Base-by-base conservation (phyloP, 2,329 filamentous ascomycete genomes). In the Teratosphaeria epicoccoides region DNA sequence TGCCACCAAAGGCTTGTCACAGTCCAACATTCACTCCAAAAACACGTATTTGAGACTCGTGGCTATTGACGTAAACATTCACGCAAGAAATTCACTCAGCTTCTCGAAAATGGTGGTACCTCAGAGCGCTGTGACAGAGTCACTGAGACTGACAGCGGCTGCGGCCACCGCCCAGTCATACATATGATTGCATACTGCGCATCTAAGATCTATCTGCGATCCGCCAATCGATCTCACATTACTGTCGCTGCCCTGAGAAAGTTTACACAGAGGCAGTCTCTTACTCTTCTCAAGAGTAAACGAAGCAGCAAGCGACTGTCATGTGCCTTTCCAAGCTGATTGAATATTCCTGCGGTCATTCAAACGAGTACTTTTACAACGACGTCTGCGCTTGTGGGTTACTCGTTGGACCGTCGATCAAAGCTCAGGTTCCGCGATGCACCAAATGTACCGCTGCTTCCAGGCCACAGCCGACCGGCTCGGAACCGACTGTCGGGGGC, bases 291-390 rank as follows among this genome's bases (percentile, higher is more conserved):
- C 29, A 43, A 17, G 6, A 49, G 22, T 11, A 24, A 23, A 43
- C 12, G 20, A 26, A 46, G 24, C 22, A 46, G 3, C 23, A 43
- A 23, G 52, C 26, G n/a, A 49, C 29, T n/a, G n/a, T 43, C 11
- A 58, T 57, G 57, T 57, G 57, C 55, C 52, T 59, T 43, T 23
- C 47, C 24, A 47, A 52, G n/a, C 46, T 54, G 14, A 48, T 49
- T 10, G 47, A 56, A 29, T 51, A 52, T 44, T 37, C 43, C 17
- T 59, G 57, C 46, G 55, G 55, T n/a, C 55, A 59, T 25, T 37
- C 49, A 24, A 52, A 55, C 25, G 46, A 45, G 24, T n/a, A 50
- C 22, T 55, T 53, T 52, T 48, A 50, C 28, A 59, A 57, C 49
- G n/a, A 20, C 3, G 20, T 40, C n/a, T 40, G 33, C 33, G 14